These are phyloP conservation scores for Fusarium coffeatum DNA, from an alignment of 2,329 filamentous ascomycete genomes.

Conservation along the genomic window DNA sequence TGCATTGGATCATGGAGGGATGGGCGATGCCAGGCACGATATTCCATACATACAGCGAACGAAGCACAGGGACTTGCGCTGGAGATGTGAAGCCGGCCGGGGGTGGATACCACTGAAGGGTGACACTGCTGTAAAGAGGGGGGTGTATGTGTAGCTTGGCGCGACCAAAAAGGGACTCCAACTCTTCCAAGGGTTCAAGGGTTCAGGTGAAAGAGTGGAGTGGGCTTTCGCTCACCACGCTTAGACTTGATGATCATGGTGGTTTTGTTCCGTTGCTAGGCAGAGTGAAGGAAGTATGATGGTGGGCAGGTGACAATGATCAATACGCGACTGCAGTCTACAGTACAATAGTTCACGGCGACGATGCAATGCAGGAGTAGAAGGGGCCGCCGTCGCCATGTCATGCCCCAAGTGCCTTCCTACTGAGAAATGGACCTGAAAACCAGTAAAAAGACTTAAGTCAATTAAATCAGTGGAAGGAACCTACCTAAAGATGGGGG, in stretches of 20 bases:
- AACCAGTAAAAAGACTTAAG: neutral
- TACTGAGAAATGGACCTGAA: neutral
- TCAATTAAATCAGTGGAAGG: neutral
- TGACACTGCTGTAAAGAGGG: neutral
- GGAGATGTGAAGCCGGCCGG: constrained; percentile 17
- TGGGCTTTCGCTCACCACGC: constrained; percentile 8
- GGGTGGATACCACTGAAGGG: constrained; percentile 9
- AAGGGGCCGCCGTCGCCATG: neutral
- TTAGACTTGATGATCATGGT: constrained; percentile 15
- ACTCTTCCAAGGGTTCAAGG: constrained; percentile 25
- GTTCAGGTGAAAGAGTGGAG: constrained; percentile 28
- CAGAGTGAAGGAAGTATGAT: neutral
- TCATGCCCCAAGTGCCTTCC: neutral
- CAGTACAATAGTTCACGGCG: constrained; percentile 16
- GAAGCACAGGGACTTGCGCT: constrained; percentile 5
- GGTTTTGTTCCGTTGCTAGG: constrained; percentile 4
- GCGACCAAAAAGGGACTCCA: neutral
- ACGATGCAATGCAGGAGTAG: constrained; percentile 1
- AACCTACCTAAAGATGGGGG: neutral
- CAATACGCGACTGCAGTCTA: neutral
- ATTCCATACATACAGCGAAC: constrained; percentile 17
- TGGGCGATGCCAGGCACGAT: constrained; percentile 44
- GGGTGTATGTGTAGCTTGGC: constrained; percentile 24
- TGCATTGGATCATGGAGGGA: constrained; percentile 35
- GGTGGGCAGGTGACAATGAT: constrained; percentile 38